Percentiles rank a stretch among this genome's conserved stretches.
Evolutionary conservation across 2,329 filamentous ascomycete species (phyloP).

Genomic region (Trichoderma brevicompactum): DNA sequence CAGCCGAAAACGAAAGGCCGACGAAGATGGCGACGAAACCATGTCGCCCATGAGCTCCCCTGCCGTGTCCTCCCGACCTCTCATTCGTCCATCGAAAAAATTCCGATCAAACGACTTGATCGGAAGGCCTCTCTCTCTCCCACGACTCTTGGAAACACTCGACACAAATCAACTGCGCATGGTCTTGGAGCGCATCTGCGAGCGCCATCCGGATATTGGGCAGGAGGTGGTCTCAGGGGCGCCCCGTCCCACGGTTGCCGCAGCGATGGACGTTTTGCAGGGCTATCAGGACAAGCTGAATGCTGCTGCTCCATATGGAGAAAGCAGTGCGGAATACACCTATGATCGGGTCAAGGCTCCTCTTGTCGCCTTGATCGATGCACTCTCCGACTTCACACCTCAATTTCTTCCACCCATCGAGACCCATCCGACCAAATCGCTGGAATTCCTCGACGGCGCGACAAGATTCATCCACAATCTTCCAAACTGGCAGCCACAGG

Average conservation of each 20-base stretch:
- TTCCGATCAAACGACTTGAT: slow-evolving; percentile 65
- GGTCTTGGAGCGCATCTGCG: slow-evolving; percentile 88
- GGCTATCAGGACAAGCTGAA: slow-evolving; percentile 81
- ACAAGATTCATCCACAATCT: slow-evolving; percentile 89
- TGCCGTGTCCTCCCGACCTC: slow-evolving; percentile 69
- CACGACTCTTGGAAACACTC: slow-evolving; percentile 90
- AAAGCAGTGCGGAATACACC: slow-evolving; percentile 85
- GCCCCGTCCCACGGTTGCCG: slow-evolving; percentile 82
- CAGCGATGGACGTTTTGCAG: slow-evolving; percentile 77
- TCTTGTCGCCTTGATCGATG: slow-evolving; percentile 80
- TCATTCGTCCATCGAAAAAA: slow-evolving; percentile 69
- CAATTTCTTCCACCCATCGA: slow-evolving; percentile 95
- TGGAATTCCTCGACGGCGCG: slow-evolving; percentile 86
- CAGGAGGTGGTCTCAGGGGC: slow-evolving; percentile 83
- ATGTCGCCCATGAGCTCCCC: slow-evolving; percentile 86
- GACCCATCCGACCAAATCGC: slow-evolving; percentile 76
- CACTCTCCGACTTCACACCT: slow-evolving; percentile 90
- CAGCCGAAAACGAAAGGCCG: slow-evolving; percentile 82
- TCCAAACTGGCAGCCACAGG: slow-evolving; percentile 86
- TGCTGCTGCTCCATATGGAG: slow-evolving; percentile 82
- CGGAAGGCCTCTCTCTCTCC: slow-evolving; percentile 59
- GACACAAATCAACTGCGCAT: slow-evolving; percentile 82
- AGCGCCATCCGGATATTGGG: slow-evolving; percentile 82
- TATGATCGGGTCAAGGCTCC: slow-evolving; percentile 90
- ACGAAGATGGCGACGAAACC: slow-evolving; percentile 81